phyloP scores from a whole-genome alignment of 2,329 filamentous ascomycete genomes.

The Cercospora sp. region DNA sequence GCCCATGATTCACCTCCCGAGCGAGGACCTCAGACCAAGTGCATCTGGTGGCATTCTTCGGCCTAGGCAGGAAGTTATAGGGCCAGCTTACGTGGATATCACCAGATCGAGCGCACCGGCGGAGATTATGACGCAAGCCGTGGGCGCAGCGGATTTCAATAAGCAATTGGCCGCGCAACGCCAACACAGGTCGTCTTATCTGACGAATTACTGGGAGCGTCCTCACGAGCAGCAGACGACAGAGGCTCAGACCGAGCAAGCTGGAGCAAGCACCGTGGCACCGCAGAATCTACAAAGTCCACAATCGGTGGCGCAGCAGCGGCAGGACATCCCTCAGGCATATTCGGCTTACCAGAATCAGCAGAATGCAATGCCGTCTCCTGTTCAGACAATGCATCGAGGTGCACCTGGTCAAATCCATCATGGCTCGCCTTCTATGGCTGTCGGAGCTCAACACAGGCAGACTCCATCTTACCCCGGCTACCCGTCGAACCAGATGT shows the following conservation, averaged over 20 bases:
- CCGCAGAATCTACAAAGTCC: constrained; percentile 52
- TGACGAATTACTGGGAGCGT: constrained; percentile 78
- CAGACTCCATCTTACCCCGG: constrained; percentile 49
- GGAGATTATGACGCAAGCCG: constrained; percentile 82
- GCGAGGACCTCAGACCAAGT: constrained; percentile 73
- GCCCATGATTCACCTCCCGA: constrained; percentile 80
- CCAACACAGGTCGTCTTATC: constrained; percentile 73
- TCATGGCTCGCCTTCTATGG: constrained; percentile 62
- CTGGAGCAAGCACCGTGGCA: constrained; percentile 45
- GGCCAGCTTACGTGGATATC: constrained; percentile 83
- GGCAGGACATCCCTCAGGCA: constrained; percentile 59
- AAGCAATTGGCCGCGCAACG: constrained; percentile 79
- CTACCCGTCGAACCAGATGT: constrained; percentile 52
- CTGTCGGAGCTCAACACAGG: constrained; percentile 43
- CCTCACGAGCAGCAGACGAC: constrained; percentile 72
- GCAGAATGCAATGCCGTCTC: constrained; percentile 72
- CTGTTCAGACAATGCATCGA: constrained; percentile 68
- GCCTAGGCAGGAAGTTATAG: constrained; percentile 85
- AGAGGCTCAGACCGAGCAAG: constrained; percentile 40
- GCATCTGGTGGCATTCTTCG: constrained; percentile 83
- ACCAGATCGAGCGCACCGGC: constrained; percentile 72
- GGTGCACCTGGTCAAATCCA: constrained; percentile 59
- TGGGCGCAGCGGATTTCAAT: constrained; percentile 88
- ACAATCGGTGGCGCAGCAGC: constrained; percentile 51
- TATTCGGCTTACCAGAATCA: constrained; percentile 73